phyloP scores from a whole-genome alignment of 257 asterid genomes.

The Fraxinus anomala region DNA sequence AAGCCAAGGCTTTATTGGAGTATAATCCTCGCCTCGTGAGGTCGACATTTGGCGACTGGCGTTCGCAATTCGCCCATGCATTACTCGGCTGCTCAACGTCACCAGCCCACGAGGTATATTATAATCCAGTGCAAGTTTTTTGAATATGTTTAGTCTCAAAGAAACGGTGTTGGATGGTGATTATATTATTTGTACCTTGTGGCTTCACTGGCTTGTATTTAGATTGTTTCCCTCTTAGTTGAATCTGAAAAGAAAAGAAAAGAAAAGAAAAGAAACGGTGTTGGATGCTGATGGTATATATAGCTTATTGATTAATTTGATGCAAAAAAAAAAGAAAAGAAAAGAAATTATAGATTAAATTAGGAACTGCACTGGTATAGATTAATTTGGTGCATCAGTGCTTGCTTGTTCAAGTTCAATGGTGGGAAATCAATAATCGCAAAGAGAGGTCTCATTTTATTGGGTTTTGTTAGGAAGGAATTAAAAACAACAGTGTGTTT shows the following conservation, averaged over 20 bases:
- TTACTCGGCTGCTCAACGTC: slow-evolving; percentile 90
- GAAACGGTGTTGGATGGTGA: slow-evolving; percentile 13
- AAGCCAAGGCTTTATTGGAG: no score
- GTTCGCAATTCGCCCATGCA: slow-evolving; percentile 94
- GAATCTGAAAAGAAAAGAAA: slow-evolving; percentile 46
- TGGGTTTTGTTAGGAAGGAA: background rate
- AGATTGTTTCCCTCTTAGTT: slow-evolving; percentile 81
- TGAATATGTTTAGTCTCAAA: slow-evolving; percentile 5
- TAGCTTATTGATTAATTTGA: no score
- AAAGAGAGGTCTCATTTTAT: slow-evolving; percentile 69
- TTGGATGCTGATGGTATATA: no score
- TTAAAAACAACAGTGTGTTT: background rate
- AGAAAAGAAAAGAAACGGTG: no score
- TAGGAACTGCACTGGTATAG: no score
- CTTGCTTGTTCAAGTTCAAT: background rate
- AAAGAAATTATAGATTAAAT: no score
- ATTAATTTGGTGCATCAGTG: no score
- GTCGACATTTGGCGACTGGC: slow-evolving; percentile 29
- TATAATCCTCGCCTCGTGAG: no score
- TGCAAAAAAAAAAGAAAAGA: no score
- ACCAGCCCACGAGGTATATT: slow-evolving; percentile 64
- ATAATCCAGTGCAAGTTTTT: background rate
- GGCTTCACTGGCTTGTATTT: slow-evolving; percentile 3
- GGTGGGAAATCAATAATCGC: slow-evolving; percentile 94
- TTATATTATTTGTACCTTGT: slow-evolving; percentile 17